Conservation (phyloP, 805 yeast genomes). For the Zygoascus bituminiphila region DNA sequence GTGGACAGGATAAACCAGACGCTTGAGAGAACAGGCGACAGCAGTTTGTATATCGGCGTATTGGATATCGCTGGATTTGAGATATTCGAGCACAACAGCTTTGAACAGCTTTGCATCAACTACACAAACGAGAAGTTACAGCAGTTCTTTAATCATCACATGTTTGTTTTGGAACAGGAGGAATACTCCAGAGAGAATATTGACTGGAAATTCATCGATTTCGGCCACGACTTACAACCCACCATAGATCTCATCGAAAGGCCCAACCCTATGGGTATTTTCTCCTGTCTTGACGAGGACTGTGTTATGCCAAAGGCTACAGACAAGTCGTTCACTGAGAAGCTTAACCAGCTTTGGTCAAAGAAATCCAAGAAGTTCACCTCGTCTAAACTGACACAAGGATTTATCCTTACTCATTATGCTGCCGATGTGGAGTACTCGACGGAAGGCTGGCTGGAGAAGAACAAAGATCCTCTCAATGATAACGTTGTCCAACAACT, state of each 20-base stretch:
- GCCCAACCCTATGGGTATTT: conserved; percentile 64
- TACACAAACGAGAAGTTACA: conserved; percentile 89
- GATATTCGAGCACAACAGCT: conserved; percentile 89
- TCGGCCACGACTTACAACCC: conserved; percentile 89
- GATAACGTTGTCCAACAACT: conserved; percentile 61
- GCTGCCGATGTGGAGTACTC: conserved; percentile 96
- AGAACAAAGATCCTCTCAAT: conserved; percentile 87
- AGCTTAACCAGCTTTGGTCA: conserved; percentile 59
- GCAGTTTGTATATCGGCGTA: conserved; percentile 61
- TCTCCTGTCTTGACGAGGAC: conserved; percentile 86
- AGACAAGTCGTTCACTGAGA: conserved; percentile 75
- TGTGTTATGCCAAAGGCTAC: conserved; percentile 89
- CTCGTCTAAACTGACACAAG: conserved; percentile 65
- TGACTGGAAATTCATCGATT: conserved; percentile 89
- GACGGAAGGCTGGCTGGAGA: conserved; percentile 87
- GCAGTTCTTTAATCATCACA: conserved; percentile 93
- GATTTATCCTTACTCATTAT: conserved; percentile 81
- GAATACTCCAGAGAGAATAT: conserved; percentile 91
- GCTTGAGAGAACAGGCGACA: conserved; percentile 38
- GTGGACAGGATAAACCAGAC: conserved; percentile 69
- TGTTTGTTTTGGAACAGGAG: conserved; percentile 94
- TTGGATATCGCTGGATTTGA: conserved; percentile 97
- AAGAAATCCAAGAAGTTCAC: conserved; percentile 48
- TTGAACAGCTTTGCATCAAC: conserved; percentile 94
- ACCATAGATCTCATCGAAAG: conserved; percentile 89